A percentile compares a stretch with the other conserved stretches of the same genome.
Evolutionary conservation across 2,329 filamentous ascomycete species (phyloP).

Genomic region (Emericellopsis atlantica): DNA sequence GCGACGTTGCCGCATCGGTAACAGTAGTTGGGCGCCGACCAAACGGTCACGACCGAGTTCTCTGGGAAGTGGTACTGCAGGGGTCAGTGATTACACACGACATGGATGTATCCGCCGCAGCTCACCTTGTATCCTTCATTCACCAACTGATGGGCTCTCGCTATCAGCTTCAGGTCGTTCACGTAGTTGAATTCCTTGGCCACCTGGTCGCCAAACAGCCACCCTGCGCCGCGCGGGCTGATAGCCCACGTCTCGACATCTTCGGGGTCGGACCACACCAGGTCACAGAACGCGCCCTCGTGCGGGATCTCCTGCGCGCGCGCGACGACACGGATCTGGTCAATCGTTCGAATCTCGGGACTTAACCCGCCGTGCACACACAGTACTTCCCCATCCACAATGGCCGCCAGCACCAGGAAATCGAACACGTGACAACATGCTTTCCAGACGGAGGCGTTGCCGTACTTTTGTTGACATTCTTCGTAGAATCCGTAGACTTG

Average conservation of each 20-base stretch:
- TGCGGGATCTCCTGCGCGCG: constrained; percentile 96
- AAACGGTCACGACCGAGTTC: constrained; percentile 93
- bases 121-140: constrained; percentile 93
- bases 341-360: constrained; percentile 89
- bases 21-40: constrained; percentile 94
- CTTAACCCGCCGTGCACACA: constrained; percentile 91
- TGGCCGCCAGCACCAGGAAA: constrained; percentile 89
- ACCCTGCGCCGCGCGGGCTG: constrained; percentile 89
- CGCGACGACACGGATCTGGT: constrained; percentile 98
- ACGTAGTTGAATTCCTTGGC: constrained; percentile 97
- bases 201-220: constrained; percentile 94
- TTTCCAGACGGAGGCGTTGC: constrained; percentile 99
- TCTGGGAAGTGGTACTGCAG: constrained; percentile 79
- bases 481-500: constrained; percentile 99
- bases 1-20: constrained; percentile 94
- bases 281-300: constrained; percentile 93
- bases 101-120: no score
- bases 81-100: neutral
- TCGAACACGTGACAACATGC: constrained; percentile 99
- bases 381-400: constrained; percentile 96
- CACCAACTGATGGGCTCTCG: constrained; percentile 94
- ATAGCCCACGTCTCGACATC: constrained; percentile 95
- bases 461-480: constrained; percentile 95
- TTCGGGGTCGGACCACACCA: constrained; percentile 97
- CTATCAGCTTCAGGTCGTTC: constrained; percentile 89